Base-by-base conservation (phyloP, 805 yeast species). In the Candida alai region DNA sequence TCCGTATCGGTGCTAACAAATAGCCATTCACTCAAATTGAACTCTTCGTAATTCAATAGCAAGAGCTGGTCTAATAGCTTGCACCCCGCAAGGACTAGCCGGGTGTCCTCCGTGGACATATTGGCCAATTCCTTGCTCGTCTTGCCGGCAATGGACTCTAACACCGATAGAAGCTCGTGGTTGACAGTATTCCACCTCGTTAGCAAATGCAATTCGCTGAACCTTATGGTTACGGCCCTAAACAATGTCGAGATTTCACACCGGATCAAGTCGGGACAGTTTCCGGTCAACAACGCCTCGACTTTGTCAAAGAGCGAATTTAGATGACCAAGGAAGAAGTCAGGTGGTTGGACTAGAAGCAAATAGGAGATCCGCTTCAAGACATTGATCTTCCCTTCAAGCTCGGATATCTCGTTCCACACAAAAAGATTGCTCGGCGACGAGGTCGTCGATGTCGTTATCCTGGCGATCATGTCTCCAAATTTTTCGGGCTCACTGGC, bases 21-120 rank as follows among this genome's bases (percentile, higher is more conserved):
- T 2, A 93, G 62, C 97, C 97, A 90, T 48, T 87, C 93, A 41
- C 75, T 52, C 56, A 76, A 51, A 57, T 79, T 80, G 65, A 90
- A 70, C 38, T 87, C 95, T 51, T 89, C 97, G 26, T 71, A 70
- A 23, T 78, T 76, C 37, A 88, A 45, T 2, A 82, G 65, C 14
- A 90, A 54, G 15, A 88, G 54, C 19, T 84, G 70, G 51, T 90
- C 98, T 30, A 93, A 62, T 11, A 93, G 61, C 54, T 89, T 90
- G 48, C 87, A 80, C 0, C 82, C 84, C 36, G 74, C 73, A 21
- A 81, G 60, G 2, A 77, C 45, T 10, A 74, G 50, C 16, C 49
- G 52, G 21, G 69, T 48, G 19, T 74, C 71, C 4, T 69, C 53
- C 3, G 51, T 48, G 2, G 56, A 49, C 11, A 64, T 41, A 4